These are phyloP conservation scores for Trypanosoma theileri DNA, from an alignment of 208 protist species.

Conservation along the genomic window DNA sequence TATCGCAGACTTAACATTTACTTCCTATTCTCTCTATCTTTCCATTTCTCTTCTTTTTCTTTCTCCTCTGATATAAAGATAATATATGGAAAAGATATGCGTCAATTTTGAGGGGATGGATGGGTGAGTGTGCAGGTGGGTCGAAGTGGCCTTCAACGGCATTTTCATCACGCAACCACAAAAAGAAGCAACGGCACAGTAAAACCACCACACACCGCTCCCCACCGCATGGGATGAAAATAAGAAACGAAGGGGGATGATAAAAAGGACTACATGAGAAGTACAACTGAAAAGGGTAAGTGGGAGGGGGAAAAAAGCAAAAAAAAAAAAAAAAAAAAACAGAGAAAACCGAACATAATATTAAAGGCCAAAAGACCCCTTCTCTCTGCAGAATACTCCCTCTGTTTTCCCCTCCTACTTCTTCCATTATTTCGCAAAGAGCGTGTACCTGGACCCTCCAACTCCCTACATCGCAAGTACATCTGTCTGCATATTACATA, in stretches of 20 bases:
- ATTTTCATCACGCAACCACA: slow-evolving; percentile 7
- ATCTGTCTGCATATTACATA: too few relatives aligned
- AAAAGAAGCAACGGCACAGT: slow-evolving; percentile 1
- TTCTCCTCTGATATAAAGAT: slow-evolving; percentile 5
- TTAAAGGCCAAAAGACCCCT: not conserved
- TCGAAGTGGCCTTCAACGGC: slow-evolving; percentile 2
- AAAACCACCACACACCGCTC: not conserved
- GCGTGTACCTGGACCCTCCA: too few relatives aligned
- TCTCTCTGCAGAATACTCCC: not conserved
- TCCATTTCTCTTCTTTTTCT: too few relatives aligned
- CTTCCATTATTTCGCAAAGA: not conserved
- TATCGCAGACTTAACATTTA: too few relatives aligned
- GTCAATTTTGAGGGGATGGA: not conserved
- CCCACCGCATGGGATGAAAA: not conserved
- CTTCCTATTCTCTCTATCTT: not conserved
- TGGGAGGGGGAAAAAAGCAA: not conserved
- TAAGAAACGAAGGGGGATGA: not conserved
- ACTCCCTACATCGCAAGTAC: too few relatives aligned
- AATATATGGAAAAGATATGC: slow-evolving; percentile 9
- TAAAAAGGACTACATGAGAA: slow-evolving; percentile 20
- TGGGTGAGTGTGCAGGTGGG: too few relatives aligned
- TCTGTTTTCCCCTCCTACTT: not conserved
- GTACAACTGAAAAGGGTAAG: slow-evolving; percentile 27
- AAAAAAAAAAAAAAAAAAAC: slow-evolving; percentile 1
- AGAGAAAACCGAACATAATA: not conserved